Percentiles rank a stretch among this genome's conserved stretches.
Evolutionary conservation across 352 stramenopile species (phyloP).

Genomic region (Sclerospora graminicola): DNA sequence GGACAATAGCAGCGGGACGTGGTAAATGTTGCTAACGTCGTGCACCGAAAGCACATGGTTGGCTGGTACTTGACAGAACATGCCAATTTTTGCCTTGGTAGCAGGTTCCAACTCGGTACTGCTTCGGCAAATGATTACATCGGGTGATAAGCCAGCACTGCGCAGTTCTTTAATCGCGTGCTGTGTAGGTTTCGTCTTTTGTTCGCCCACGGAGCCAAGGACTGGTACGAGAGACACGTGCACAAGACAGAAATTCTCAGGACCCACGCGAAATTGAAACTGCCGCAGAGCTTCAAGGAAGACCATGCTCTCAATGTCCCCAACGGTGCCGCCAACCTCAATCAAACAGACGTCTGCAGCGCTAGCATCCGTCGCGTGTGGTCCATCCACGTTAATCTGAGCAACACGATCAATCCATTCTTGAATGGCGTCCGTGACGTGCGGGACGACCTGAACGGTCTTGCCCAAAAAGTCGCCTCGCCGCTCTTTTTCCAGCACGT

Average conservation of each 20-base stretch:
- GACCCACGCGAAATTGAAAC: slow-evolving; percentile 97
- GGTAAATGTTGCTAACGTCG: slow-evolving; percentile 99
- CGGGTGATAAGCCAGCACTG: slow-evolving; percentile 91
- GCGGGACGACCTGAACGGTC: slow-evolving; percentile 97
- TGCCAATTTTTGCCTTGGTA: slow-evolving; percentile 95
- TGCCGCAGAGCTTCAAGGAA: slow-evolving; percentile 99
- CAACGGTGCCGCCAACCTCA: slow-evolving; percentile 99
- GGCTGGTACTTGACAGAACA: slow-evolving; percentile 96
- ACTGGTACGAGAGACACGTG: slow-evolving; percentile 98
- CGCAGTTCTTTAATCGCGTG: slow-evolving; percentile 98
- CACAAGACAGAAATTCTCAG: slow-evolving; percentile 98
- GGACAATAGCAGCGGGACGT: slow-evolving; percentile 95
- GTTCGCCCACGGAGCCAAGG: slow-evolving; percentile 96
- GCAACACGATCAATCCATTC: slow-evolving; percentile 98
- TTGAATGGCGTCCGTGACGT: slow-evolving; percentile 91
- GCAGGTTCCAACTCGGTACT: slow-evolving; percentile 87
- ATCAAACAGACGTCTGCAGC: slow-evolving; percentile 97
- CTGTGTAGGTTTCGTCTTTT: slow-evolving; percentile 99
- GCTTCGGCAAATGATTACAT: slow-evolving; percentile 96
- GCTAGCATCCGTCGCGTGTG: slow-evolving; percentile 21
- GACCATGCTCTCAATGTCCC: slow-evolving; percentile 99
- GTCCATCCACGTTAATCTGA: slow-evolving; percentile 89
- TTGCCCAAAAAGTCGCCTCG: slow-evolving; percentile 97
- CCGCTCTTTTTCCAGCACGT: slow-evolving; percentile 94
- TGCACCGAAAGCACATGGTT: slow-evolving; percentile 96